These are phyloP conservation scores for Trichoderma sp. DNA, from an alignment of 2,329 filamentous ascomycete species.

Conservation along the genomic window DNA sequence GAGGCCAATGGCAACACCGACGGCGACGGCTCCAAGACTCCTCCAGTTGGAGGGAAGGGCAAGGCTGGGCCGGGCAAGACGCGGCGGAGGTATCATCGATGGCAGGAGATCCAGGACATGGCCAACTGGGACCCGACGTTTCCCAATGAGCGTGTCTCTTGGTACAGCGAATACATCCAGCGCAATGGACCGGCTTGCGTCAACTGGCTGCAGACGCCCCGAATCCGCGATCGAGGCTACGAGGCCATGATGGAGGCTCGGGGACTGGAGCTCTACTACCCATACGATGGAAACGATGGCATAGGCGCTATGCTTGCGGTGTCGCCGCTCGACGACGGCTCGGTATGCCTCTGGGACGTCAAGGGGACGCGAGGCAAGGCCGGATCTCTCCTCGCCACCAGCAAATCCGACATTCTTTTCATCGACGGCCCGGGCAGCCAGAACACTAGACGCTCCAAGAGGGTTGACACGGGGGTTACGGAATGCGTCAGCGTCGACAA, in stretches of 20 bases:
- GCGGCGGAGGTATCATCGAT: conserved; percentile 26
- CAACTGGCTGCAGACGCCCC: conserved; percentile 74
- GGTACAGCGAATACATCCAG: conserved; percentile 89
- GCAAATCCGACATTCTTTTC: conserved; percentile 67
- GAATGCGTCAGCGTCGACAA: conserved; percentile 84
- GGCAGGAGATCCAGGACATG: conserved; percentile 54
- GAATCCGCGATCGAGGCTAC: conserved; percentile 44
- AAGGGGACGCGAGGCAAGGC: conserved; percentile 56
- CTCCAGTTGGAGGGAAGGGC: not conserved
- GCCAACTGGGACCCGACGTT: conserved; percentile 84
- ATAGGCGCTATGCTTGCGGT: conserved; percentile 59
- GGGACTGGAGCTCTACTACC: conserved; percentile 68
- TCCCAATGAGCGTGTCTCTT: conserved; percentile 70
- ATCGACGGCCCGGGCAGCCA: conserved; percentile 52
- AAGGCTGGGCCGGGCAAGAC: not conserved
- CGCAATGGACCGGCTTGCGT: conserved; percentile 73
- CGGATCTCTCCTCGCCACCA: conserved; percentile 67
- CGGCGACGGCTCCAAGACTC: conserved; percentile 6
- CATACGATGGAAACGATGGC: conserved; percentile 53
- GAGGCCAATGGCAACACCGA: conserved; percentile 32
- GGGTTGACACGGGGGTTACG: conserved; percentile 72
- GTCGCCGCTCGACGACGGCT: conserved; percentile 81
- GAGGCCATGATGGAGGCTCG: conserved; percentile 65
- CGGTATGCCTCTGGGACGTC: conserved; percentile 84
- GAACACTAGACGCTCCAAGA: conserved; percentile 56